Percentiles rank a stretch among this genome's conserved stretches.
phyloP scores from a whole-genome alignment of 805 yeast species.

The Pichia membranifaciens region DNA sequence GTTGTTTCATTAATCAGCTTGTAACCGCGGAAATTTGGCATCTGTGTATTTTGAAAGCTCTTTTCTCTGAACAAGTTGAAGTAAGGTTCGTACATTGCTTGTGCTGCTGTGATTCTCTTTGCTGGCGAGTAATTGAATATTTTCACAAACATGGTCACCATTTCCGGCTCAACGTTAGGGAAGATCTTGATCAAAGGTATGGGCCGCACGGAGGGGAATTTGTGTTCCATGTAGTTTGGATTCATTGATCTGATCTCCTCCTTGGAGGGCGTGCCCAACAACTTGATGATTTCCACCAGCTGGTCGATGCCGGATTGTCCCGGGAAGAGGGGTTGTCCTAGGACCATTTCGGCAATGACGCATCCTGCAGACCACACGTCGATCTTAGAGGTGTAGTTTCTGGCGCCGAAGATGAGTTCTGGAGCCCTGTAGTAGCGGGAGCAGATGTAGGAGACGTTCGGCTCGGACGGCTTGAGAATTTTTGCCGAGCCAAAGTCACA shows the following conservation, averaged over 20 bases:
- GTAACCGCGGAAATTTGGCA: constrained; percentile 36
- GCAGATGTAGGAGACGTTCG: constrained; percentile 94
- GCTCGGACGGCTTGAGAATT: constrained; percentile 80
- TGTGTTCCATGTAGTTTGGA: constrained; percentile 95
- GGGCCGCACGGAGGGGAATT: constrained; percentile 81
- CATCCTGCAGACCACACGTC: constrained; percentile 98
- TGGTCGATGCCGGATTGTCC: constrained; percentile 98
- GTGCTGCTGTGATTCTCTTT: constrained; percentile 54
- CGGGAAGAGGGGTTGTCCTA: constrained; percentile 96
- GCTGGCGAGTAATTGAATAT: constrained; percentile 65
- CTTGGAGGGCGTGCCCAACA: constrained; percentile 89
- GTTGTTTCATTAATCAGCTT: constrained; percentile 31
- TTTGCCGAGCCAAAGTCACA: constrained; percentile 98
- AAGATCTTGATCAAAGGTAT: constrained; percentile 66
- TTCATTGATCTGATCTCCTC: constrained; percentile 93
- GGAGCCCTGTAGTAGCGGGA: constrained; percentile 97
- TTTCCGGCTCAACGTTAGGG: constrained; percentile 48
- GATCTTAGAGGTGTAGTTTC: constrained; percentile 92
- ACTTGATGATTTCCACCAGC: constrained; percentile 91
- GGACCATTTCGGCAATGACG: constrained; percentile 92
- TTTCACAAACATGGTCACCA: constrained; percentile 49
- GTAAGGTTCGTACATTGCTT: constrained; percentile 46
- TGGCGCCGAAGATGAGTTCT: constrained; percentile 94
- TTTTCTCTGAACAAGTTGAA: constrained; percentile 46
- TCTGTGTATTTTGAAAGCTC: constrained; percentile 12